phyloP scores from a whole-genome alignment of 1,139 yeast species.

The Debaryomyces psychrophilus region DNA sequence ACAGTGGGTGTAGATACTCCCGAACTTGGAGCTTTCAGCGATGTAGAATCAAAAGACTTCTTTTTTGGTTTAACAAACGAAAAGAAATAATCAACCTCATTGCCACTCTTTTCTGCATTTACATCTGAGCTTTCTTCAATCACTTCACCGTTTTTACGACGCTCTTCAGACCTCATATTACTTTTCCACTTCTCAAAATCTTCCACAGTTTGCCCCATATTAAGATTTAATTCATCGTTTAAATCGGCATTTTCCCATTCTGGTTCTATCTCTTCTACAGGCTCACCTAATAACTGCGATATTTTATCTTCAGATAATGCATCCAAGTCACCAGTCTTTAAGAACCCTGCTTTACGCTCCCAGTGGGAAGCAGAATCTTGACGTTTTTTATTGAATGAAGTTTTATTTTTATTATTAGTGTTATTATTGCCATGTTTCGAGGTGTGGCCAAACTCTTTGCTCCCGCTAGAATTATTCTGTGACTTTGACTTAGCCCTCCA shows the following conservation, averaged over 20 bases:
- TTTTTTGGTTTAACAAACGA: constrained; percentile 44
- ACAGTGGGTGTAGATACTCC: constrained; percentile 15
- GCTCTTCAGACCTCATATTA: constrained; percentile 60
- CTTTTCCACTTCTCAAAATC: constrained; percentile 76
- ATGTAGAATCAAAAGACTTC: constrained; percentile 14
- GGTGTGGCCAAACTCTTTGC: constrained; percentile 15
- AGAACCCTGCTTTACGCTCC: constrained; percentile 35
- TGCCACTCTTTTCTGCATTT: constrained; percentile 32
- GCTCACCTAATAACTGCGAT: constrained; percentile 39
- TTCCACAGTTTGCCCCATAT: constrained; percentile 62
- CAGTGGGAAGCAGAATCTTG: constrained; percentile 25
- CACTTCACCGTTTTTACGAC: constrained; percentile 52
- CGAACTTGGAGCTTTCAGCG: constrained; percentile 14
- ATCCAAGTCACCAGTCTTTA: constrained; percentile 30
- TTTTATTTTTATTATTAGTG: constrained; percentile 15
- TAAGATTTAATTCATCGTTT: constrained; percentile 37
- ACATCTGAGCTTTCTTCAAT: constrained; percentile 26
- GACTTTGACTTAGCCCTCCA: constrained; percentile 36
- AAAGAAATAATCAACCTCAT: constrained; percentile 57
- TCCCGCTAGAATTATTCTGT: constrained; percentile 10
- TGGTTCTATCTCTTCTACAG: constrained; percentile 49
- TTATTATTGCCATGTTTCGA: constrained; percentile 7
- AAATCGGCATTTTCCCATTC: constrained; percentile 54
- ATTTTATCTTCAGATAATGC: constrained; percentile 33
- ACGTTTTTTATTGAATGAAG: constrained; percentile 20